Base-by-base conservation (phyloP, 139 green algal species). In the Picocystis salinarum region DNA sequence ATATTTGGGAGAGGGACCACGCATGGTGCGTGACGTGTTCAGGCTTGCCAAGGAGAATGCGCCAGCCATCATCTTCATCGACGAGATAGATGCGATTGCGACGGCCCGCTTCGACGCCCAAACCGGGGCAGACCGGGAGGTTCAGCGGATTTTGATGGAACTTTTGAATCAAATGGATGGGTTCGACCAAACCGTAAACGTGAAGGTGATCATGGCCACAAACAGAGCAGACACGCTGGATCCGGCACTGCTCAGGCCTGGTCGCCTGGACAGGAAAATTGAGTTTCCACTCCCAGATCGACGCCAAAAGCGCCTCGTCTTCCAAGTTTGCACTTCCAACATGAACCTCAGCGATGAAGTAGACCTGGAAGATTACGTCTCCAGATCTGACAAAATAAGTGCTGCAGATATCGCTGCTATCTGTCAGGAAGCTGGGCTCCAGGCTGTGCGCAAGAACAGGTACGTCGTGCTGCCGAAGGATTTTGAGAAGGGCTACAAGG, bases 111-210 rank as follows among this genome's bases (percentile, higher is more conserved):
- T 97, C 52, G 89, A 99, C 56, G 89, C 89, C 6, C 83, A 94
- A 61, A 94, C 83, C 1, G 81, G 81, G 4, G 79, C 79, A n/a
- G 78, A 91, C 55, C 57, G 88, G 10, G 88, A 99, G 66, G 88
- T 98, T 46, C 89, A 99, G 75, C 75, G 89, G 39, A 99, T 97
- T 53, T 74, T 99, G 9, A 96, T 99, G 85, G 89, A 99, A 74
- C 76, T 99, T 40, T 74, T 99, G 24, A 96, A 93, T 49, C 88
- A 96, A 73, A 74, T 74, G 64, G 88, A 98, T 59, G 88, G 88
- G 23, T 99, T 99, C 56, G 88, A 99, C 56, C 88, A 97, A 63
- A 89, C 56, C 19, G 79, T 82, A 18, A 75, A 75, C 45, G 66
- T 75, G 11, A 75, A 92, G 84, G 79, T 98, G 13, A 98, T 98